Evolutionary conservation across 352 stramenopile species (phyloP), one percentile per base, ranked within the genome.

Genomic region (Globisporangium okanoganense): DNA sequence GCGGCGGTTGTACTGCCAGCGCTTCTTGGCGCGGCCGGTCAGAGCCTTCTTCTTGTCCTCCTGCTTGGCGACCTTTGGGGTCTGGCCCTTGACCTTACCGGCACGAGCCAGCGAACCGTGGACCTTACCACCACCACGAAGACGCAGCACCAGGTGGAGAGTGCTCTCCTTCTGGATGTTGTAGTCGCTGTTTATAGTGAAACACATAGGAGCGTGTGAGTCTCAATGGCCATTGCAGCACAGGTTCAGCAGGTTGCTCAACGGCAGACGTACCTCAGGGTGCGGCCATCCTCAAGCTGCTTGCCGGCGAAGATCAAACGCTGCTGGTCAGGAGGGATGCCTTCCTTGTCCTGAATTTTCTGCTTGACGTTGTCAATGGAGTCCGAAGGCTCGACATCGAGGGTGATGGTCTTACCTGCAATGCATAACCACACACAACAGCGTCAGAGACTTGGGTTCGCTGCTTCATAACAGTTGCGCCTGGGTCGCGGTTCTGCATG

Each of bases 41-140:
- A 98, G 94, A 71, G 95, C 77, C 83, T 99, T 99, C 92, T 99
- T 96, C 70, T 76, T 98, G 76, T 98, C 97, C 81, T 99, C 97
- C 83, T 98, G 82, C 79, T 97, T 98, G 77, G 98, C 93, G 45
- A 99, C 97, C 94, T 99, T 99, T 71, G 97, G 98, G 51, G 98
- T 99, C 85, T 99, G 97, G 74, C 97, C 96, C 90, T 99, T 99
- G 49, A 99, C 97, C 89, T 99, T 99, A 96, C 98, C 98, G 79
- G 98, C 98, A 98, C 98, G 98, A 83, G 98, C 97, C 72, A 99
- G 85, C 70, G 97, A 99, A 94, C 97, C 97, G 95, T 99, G 98
- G 78, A 99, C 97, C 91, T 99, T 99, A 83, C 95, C 97, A 91
- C 86, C 86, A 87, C 86, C 86, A 62, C 95, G 90, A 54, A 98